Conservation (phyloP, 1,139 yeast genomes). For the Yamadazyma blattariae region DNA sequence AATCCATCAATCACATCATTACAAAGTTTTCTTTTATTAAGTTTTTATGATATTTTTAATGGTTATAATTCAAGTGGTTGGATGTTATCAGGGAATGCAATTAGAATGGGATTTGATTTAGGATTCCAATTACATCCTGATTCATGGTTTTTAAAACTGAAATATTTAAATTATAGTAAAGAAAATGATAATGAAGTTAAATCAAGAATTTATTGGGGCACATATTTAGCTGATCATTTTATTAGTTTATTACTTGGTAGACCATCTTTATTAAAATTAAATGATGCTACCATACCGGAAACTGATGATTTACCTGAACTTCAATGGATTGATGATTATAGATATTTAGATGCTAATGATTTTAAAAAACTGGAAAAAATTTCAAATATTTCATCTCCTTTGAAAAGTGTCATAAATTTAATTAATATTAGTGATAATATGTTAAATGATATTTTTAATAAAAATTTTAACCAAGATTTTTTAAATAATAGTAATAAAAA, state of each 20-base stretch:
- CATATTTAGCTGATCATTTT: slow-evolving; percentile 63
- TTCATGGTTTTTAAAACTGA: slow-evolving; percentile 46
- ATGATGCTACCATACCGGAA: slow-evolving; percentile 61
- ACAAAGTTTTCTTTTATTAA: slow-evolving; percentile 16
- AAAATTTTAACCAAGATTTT: slow-evolving; percentile 22
- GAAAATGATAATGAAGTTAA: slow-evolving; percentile 52
- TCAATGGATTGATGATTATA: slow-evolving; percentile 51
- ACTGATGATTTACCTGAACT: slow-evolving; percentile 61
- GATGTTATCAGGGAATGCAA: slow-evolving; percentile 60
- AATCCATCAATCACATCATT: slow-evolving; percentile 18
- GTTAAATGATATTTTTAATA: slow-evolving; percentile 52
- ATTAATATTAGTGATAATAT: slow-evolving; percentile 53
- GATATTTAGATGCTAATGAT: slow-evolving; percentile 28
- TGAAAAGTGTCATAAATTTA: slow-evolving; percentile 46
- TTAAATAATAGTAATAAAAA: slow-evolving; percentile 9
- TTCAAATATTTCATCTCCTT: slow-evolving; percentile 46
- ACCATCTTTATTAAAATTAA: slow-evolving; percentile 53
- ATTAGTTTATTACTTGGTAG: slow-evolving; percentile 58
- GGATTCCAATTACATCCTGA: slow-evolving; percentile 64
- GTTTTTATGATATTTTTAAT: slow-evolving; percentile 45
- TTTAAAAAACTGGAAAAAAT: slow-evolving; percentile 16
- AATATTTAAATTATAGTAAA: slow-evolving; percentile 13
- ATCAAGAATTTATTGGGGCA: slow-evolving; percentile 65
- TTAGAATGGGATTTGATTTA: slow-evolving; percentile 62
- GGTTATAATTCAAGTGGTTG: slow-evolving; percentile 59